Base-by-base conservation (phyloP, 495 filamentous ascomycete species). In the Oleoguttula mirabilis region DNA sequence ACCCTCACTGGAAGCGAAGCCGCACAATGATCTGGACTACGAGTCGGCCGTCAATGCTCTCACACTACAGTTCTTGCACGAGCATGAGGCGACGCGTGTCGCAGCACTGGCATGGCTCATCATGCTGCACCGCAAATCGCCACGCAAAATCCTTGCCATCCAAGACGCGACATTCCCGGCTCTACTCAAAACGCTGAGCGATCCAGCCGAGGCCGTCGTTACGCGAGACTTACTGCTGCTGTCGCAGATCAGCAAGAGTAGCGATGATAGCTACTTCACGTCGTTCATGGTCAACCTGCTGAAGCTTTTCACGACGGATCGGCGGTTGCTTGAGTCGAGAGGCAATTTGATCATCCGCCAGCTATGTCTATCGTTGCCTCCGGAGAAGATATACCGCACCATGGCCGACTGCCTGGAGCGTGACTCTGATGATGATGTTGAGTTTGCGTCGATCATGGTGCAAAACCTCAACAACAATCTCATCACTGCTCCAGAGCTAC, bases 391-490 rank as follows among this genome's bases (percentile, higher is more conserved):
- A 44, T 99, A 95, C 57, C 80, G 92, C 22, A 96, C 87, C 3
- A 63, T 99, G 36, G 92, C 92, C 33, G 92, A 96, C 48, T 94
- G 90, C 59, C 78, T 99, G 5, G 92, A 96, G 60, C 94, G 92
- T 48, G 92, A 99, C 60, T 88, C 96, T 21, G 90, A 96, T 60
- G 90, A 96, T n/a, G 90, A 99, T 57, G 71, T 95, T 23, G 92
- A 96, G 58, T 99, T 99, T 61, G 87, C 92, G 14, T 94, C 88
- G 50, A 99, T 96, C 52, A 99, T 99, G 92, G 86, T 99, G 20
- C 92, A 96, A 56, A 95, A 96, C 59, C 69, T 99, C 32, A 99
- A 99, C 63, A 99, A 99, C 55, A 99, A 96, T 51, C 72, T 99
- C 15, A 96, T 96, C 50, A 99, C 92, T 10, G 92, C 92, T 0